Conservation (phyloP, 768 basidiomycete species). For the Favolaschia claudopus region DNA sequence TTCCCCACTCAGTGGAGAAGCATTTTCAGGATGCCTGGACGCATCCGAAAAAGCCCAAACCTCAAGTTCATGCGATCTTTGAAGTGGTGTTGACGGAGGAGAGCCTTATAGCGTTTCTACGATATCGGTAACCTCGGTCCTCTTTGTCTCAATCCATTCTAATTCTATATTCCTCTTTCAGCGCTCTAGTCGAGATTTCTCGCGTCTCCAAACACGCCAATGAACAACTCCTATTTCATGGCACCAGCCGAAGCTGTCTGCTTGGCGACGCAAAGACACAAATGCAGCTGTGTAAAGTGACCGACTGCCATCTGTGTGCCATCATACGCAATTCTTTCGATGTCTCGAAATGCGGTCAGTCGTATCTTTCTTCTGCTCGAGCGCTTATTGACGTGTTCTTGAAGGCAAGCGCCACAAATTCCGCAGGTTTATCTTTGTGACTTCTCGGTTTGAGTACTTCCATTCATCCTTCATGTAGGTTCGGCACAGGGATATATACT, state of each 20-base stretch:
- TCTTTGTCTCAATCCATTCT: background rate
- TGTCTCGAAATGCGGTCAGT: constrained; percentile 62
- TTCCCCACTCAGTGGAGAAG: constrained; percentile 49
- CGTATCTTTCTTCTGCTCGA: background rate
- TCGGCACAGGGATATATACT: constrained; percentile 76
- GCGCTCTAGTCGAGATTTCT: constrained; percentile 39
- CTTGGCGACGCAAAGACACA: constrained; percentile 60
- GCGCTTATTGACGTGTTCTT: background rate
- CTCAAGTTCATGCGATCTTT: constrained; percentile 57
- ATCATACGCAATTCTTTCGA: constrained; percentile 69
- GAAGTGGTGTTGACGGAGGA: constrained; percentile 57
- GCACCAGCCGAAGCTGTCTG: constrained; percentile 65
- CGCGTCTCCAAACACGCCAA: constrained; percentile 45
- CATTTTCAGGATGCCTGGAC: constrained; percentile 63
- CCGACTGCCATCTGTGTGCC: constrained; percentile 62
- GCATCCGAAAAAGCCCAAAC: constrained; percentile 60
- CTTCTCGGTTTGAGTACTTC: background rate
- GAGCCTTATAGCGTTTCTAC: constrained; percentile 51
- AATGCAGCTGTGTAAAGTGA: constrained; percentile 54
- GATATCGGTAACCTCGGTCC: constrained; percentile 50
- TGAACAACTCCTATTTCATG: constrained; percentile 72
- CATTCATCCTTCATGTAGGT: constrained; percentile 44
- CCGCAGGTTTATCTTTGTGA: constrained; percentile 43
- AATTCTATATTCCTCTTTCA: constrained; percentile 17
- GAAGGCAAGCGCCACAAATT: constrained; percentile 66